Evolutionary conservation across 306 rosid species (phyloP), one percentile per base, ranked within the genome.

Genomic region (Pyrus pyrifolia): DNA sequence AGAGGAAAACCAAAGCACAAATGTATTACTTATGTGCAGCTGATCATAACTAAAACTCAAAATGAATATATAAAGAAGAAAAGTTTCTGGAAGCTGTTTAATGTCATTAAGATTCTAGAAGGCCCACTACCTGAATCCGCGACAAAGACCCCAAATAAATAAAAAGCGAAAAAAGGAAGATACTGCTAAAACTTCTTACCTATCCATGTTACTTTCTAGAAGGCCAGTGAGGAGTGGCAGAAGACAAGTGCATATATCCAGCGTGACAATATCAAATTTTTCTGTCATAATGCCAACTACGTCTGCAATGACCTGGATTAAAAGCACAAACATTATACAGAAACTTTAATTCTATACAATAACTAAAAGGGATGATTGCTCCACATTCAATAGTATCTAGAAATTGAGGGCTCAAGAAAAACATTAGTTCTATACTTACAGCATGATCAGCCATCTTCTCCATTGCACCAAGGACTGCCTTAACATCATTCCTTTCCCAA

Each of bases 401-500:
- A 46, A 71, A 45, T 57, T 68, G 67, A 53, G 75, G 49, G 30
- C 67, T 25, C 53, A 59, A 38, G 49, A 51, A 71, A 33, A 13
- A 29, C 29, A 25, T 35, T 6, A 1, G 40, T 35, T 35, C 40
- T 38, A 75, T 81, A 82, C 97, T 90, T 79, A 95, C 99, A 73
- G 97, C 89, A 75, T 91, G 88, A 81, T 95, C 99, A 64, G 88
- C 89, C 96, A 95, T 95, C 90, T 95, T 92, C 70, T 83, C 92
- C 97, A 96, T 86, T 38, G 91, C 93, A 77, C 85, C 86, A 73
- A 96, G 82, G 45, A 87, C 98, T 63, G 91, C 99, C 79, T 91
- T 96, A 67, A 96, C 86, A 83, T 92, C 99, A 82, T 84, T 83
- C 77, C 99, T 89, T 85, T 92, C 91, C 99, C 99, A 96, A 75